Conservation (phyloP, 2,329 filamentous ascomycete genomes). For the Colletotrichum agaves region DNA sequence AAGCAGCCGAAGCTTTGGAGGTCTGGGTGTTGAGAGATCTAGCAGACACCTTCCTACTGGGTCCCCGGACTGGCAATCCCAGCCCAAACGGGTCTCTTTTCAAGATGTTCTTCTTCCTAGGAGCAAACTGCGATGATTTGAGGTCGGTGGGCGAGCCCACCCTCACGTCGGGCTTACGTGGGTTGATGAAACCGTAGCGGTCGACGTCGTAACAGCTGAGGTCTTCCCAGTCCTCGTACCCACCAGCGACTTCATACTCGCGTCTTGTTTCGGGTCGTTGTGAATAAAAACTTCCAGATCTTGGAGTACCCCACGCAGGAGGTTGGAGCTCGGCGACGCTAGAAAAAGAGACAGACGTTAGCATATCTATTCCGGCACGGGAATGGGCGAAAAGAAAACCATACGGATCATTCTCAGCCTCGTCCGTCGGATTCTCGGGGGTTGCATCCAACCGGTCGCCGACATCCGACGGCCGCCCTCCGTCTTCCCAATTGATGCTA, state of each 20-base stretch:
- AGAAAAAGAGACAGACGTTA: conserved; percentile 42
- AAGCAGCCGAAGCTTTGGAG: conserved; percentile 62
- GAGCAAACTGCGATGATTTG: conserved; percentile 55
- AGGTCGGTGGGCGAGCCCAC: conserved; percentile 54
- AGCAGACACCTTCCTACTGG: conserved; percentile 66
- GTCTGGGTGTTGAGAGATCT: conserved; percentile 68
- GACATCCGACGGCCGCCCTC: conserved; percentile 56
- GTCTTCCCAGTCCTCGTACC: conserved; percentile 75
- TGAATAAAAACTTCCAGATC: conserved; percentile 57
- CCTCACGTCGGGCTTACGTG: conserved; percentile 54
- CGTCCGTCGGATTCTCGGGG: conserved; percentile 62
- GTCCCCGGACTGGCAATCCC: conserved; percentile 50
- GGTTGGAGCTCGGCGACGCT: conserved; percentile 46
- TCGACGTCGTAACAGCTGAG: conserved; percentile 70
- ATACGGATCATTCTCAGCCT: conserved; percentile 66
- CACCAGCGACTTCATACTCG: conserved; percentile 64
- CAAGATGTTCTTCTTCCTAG: conserved; percentile 58
- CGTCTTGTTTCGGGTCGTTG: conserved; percentile 55
- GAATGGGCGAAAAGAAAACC: conserved; percentile 59
- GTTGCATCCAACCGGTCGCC: conserved; percentile 61
- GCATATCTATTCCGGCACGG: conserved; percentile 41
- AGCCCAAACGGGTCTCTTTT: conserved; percentile 53
- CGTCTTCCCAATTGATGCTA: conserved; percentile 63
- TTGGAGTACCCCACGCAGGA: conserved; percentile 50
- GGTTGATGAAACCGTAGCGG: conserved; percentile 74